These are phyloP conservation scores for Collybia nuda DNA, from an alignment of 768 basidiomycete genomes.

Conservation along the genomic window DNA sequence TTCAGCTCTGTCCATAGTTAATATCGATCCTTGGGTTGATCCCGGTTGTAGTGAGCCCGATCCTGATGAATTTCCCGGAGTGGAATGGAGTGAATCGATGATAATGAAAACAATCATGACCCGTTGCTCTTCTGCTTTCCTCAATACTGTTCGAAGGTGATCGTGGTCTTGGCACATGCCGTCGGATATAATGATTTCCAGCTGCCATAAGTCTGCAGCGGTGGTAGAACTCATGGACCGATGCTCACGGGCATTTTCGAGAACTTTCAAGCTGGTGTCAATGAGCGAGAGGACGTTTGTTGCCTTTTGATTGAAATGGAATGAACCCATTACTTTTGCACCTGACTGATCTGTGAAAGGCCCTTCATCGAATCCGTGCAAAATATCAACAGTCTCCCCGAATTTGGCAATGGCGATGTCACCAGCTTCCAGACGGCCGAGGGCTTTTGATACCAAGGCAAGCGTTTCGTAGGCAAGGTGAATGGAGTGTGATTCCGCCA, in stretches of 20 bases:
- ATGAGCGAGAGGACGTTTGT: constrained; percentile 86
- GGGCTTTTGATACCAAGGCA: constrained; percentile 86
- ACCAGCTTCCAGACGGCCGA: constrained; percentile 92
- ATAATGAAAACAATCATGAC: constrained; percentile 97
- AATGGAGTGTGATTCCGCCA: constrained; percentile 90
- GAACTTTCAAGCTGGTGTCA: constrained; percentile 71
- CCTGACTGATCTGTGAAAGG: constrained; percentile 83
- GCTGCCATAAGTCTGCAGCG: constrained; percentile 90
- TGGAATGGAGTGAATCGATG: constrained; percentile 78
- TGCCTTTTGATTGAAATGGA: constrained; percentile 86
- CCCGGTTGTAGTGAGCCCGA: constrained; percentile 16
- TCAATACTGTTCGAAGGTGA: constrained; percentile 70
- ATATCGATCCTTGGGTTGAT: constrained; percentile 68
- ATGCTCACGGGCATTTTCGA: constrained; percentile 75
- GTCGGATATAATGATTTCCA: constrained; percentile 97
- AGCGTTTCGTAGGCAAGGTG: constrained; percentile 95
- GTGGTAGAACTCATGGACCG: constrained; percentile 59
- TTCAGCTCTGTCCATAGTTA: constrained; percentile 90
- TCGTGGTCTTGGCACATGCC: constrained; percentile 99
- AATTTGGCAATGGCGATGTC: constrained; percentile 91
- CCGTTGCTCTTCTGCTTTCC: constrained; percentile 84
- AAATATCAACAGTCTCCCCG: constrained; percentile 82
- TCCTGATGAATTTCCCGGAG: constrained; percentile 11
- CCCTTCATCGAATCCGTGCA: constrained; percentile 84
- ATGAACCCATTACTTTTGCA: constrained; percentile 75